Base-by-base conservation (phyloP, 345 rosid species). In the Alliaria petiolata region DNA sequence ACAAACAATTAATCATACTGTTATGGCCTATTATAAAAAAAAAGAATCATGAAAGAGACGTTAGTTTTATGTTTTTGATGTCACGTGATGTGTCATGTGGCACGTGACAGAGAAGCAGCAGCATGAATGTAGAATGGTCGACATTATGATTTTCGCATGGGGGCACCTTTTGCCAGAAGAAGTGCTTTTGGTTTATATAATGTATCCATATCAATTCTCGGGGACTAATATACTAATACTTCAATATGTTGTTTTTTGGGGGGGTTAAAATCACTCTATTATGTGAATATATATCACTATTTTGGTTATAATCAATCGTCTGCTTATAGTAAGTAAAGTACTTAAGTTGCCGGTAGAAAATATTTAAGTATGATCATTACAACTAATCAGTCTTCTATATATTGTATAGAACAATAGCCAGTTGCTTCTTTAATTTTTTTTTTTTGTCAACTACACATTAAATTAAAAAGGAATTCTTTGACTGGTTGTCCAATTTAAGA, bases 71-170 rank as follows among this genome's bases (percentile, higher is more conserved):
- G 33, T 15, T 44, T 70, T 59, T 63, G 13, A 69, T 56, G 73
- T 65, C 63, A 46, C 52, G 69, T 58, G 76, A 51, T 61, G 65
- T 74, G 71, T 11, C 62, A 71, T 54, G 63, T 61, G 62, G 53
- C 81, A 68, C 55, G 78, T 78, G 80, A 54, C 56, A 78, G 79
- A 47, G 74, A 68, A 80, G 70, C 62, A 62, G 63, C 62, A 51
- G 65, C 69, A 49, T 74, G 83, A 80, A 59, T 70, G 43, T 40
- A 70, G 50, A 60, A 42, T 76, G 68, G 83, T 55, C 75, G 89
- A 84, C 89, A 85, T 39, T 25, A 85, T 87, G 75, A 83, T 82
- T 83, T 47, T 57, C 68, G 85, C 85, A 79, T 78, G 88, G 70
- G 75, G 74, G 69, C 66, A 72, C 60, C 42, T 31, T 17, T 54